phyloP scores from a whole-genome alignment of 805 yeast genomes.

The Wickerhamia fluorescens region DNA sequence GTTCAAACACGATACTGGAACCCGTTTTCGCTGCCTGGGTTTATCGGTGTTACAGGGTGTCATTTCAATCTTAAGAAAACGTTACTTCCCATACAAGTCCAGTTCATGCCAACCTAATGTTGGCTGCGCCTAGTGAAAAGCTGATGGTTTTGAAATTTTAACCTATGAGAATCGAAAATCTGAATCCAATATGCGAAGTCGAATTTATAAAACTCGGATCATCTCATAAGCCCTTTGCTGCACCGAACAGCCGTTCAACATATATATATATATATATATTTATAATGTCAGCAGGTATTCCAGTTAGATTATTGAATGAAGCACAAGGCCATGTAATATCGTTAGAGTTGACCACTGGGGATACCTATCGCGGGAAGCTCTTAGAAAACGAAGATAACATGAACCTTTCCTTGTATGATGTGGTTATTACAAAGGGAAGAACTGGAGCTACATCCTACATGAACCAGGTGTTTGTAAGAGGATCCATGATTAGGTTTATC shows the following conservation, averaged over 20 bases:
- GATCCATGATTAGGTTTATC: constrained; percentile 80
- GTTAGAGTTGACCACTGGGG: constrained; percentile 78
- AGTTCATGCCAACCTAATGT: too few species aligned
- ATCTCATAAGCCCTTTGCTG: too few species aligned
- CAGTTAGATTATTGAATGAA: constrained; percentile 80
- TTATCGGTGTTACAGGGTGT: too few species aligned
- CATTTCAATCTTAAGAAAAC: too few species aligned
- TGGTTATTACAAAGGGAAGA: constrained; percentile 56
- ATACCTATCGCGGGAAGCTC: constrained; percentile 80
- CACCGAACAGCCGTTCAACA: too few species aligned
- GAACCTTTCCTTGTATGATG: constrained; percentile 84
- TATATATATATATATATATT: too few species aligned
- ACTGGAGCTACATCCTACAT: constrained; percentile 71
- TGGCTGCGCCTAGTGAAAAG: too few species aligned
- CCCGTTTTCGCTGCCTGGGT: constrained; percentile 23
- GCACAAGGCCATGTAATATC: constrained; percentile 84
- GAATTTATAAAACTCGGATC: not conserved
- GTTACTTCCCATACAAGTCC: too few species aligned
- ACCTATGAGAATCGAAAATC: not conserved
- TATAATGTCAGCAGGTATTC: constrained; percentile 65
- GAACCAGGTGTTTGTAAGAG: constrained; percentile 85
- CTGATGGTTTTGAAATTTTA: not conserved
- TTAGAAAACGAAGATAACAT: constrained; percentile 87
- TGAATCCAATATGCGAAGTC: not conserved
- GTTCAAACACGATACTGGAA: constrained; percentile 33